Conservation (phyloP, 78 protist species). For the Guillardia theta region DNA sequence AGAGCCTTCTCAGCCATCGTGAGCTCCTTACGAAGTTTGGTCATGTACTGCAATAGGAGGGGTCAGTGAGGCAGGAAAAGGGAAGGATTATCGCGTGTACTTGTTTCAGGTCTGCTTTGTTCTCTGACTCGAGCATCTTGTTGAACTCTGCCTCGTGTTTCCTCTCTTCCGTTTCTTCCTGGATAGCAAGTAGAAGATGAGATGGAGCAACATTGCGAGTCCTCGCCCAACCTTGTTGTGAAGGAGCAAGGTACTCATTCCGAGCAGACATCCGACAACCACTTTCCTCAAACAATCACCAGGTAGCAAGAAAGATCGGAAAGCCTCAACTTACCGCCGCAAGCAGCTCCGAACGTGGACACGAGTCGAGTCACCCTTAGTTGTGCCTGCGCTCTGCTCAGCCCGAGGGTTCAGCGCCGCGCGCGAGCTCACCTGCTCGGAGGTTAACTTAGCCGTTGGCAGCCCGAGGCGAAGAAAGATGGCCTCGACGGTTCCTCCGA, state of each 20-base stretch:
- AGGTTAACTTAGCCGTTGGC: background rate
- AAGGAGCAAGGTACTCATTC: background rate
- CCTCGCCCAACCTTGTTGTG: background rate
- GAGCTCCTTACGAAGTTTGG: background rate
- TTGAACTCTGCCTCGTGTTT: background rate
- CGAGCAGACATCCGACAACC: background rate
- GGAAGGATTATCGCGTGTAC: background rate
- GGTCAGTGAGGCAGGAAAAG: background rate
- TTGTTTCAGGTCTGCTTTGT: background rate
- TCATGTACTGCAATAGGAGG: background rate
- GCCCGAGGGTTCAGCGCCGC: background rate
- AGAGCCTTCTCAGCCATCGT: background rate
- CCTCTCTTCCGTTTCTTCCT: background rate
- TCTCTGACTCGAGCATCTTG: background rate
- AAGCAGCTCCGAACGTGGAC: background rate
- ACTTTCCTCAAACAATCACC: background rate
- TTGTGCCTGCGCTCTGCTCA: too few relatives aligned
- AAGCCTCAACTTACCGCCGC: too few relatives aligned
- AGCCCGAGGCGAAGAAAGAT: background rate
- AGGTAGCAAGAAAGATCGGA: background rate
- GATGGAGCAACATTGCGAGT: background rate
- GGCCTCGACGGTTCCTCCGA: background rate
- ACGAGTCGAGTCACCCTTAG: background rate
- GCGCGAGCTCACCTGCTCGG: background rate
- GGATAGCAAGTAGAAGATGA: too few relatives aligned